These are phyloP conservation scores for Phytopythium montanum DNA, from an alignment of 352 stramenopile species.

Conservation along the genomic window DNA sequence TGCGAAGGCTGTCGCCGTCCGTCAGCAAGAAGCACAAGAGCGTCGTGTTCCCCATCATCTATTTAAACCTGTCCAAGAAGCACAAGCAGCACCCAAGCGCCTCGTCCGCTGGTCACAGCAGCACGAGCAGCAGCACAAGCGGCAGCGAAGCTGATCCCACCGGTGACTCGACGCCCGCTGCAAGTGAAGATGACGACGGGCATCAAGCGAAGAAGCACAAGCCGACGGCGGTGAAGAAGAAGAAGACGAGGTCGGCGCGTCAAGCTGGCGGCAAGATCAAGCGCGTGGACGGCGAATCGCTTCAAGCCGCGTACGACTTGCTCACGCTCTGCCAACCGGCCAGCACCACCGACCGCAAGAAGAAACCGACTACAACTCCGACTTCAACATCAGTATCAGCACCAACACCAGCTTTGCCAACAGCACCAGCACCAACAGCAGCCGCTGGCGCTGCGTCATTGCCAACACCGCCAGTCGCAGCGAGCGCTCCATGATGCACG, in stretches of 20 bases:
- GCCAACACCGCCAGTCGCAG: not conserved
- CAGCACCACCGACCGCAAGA: conserved; percentile 10
- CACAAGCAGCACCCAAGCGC: conserved; percentile 20
- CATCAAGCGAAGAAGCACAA: not conserved
- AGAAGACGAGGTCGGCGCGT: not conserved
- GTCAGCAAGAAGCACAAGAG: conserved; percentile 53
- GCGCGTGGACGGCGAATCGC: conserved; percentile 54
- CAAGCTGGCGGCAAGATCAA: not conserved
- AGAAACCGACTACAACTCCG: not conserved
- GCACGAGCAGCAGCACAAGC: not conserved
- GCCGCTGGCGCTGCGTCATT: not conserved
- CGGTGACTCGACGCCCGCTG: not conserved
- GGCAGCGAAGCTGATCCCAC: conserved; percentile 3
- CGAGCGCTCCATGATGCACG: not conserved
- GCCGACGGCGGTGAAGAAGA: not conserved
- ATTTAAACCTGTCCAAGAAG: conserved; percentile 77
- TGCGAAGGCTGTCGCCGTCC: conserved; percentile 22
- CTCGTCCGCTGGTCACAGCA: not conserved
- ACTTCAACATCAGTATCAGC: too few species aligned
- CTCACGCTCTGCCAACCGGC: conserved; percentile 40
- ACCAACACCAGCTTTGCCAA: not conserved
- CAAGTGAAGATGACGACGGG: conserved; percentile 3
- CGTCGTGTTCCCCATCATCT: conserved; percentile 70
- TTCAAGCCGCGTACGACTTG: conserved; percentile 68
- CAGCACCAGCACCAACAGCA: not conserved